Base-by-base conservation (phyloP, 208 protist species). In the Leishmania guyanensis region DNA sequence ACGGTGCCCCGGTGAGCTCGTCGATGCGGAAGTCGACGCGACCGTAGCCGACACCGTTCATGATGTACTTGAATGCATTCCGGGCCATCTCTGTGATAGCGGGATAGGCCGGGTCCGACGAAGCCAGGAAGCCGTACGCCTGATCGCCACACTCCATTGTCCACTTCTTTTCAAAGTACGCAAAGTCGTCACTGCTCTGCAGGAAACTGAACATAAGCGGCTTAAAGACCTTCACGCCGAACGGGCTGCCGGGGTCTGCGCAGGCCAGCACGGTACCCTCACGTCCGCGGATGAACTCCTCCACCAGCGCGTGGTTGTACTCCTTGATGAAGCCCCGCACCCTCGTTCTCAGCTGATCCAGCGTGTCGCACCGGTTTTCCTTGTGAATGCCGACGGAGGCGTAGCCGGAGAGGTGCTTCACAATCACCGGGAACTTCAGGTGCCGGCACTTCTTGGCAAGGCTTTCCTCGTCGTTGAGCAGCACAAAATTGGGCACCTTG, bases 151-250 rank as follows among this genome's bases (percentile, higher is more conserved):
- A 94, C 80, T 92, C 89, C 74, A 95, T 92, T 43, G 84, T 86
- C 93, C 94, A 97, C 83, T 97, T 97, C 81, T 93, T 94, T 10
- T 95, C 91, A 90, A 96, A 97, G 85, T 96, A 95, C 26, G 92
- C 91, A 82, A 97, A 97, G 80, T 96, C 93, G 82, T 96, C 92
- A 36, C 81, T 77, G 76, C 80, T 89, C 66, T 93, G 82, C 39
- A 95, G 79, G 77, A 96, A 97, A 65, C 89, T 90, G 84, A 96
- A 96, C 90, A 96, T 95, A 50, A 97, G 87, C 36, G 94, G 94
- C 64, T 88, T 90, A 83, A 97, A 96, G 26, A 97, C 94, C 80
- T 95, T 95, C 64, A 95, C 89, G 29, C 91, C 91, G 75, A 89
- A 83, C 10, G 87, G 91, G 88, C 91, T 96, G 46, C 88, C 69